Conservation (phyloP, 2,329 filamentous ascomycete genomes). For the Cladosporium oxysporum region DNA sequence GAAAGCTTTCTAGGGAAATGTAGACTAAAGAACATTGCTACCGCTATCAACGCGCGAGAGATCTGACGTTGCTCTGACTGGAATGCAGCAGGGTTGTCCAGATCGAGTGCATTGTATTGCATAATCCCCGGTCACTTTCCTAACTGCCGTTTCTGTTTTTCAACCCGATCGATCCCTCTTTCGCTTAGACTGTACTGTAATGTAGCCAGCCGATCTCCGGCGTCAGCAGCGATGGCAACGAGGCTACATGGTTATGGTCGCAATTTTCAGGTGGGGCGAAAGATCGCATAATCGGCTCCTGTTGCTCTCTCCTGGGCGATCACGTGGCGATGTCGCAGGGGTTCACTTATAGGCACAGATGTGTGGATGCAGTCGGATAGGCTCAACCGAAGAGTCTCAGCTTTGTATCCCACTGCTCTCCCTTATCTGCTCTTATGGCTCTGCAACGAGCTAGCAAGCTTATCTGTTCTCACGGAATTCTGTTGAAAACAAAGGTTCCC, state of each 20-base stretch:
- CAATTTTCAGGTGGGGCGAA: neutral
- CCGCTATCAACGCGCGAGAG: neutral
- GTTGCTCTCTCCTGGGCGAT: neutral
- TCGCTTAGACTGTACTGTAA: neutral
- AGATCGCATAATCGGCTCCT: no score
- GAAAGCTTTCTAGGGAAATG: neutral
- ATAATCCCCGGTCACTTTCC: neutral
- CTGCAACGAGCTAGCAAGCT: neutral
- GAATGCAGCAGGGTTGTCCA: neutral
- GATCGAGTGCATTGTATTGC: neutral
- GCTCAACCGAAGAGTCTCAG: neutral
- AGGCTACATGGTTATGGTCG: neutral
- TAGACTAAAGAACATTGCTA: neutral
- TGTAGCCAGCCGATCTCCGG: neutral
- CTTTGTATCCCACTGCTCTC: neutral
- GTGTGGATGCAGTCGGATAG: no score
- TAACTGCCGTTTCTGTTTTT: neutral
- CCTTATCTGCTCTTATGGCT: neutral
- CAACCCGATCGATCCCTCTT: neutral
- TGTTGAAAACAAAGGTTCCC: neutral
- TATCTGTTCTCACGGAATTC: neutral
- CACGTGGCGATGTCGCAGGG: neutral
- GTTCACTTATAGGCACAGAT: neutral
- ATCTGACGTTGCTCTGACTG: neutral
- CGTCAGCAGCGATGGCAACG: neutral